Percentiles rank a stretch among this genome's conserved stretches.
These are phyloP conservation scores for Globisporangium middletonii DNA, from an alignment of 352 stramenopile species.

Conservation along the genomic window DNA sequence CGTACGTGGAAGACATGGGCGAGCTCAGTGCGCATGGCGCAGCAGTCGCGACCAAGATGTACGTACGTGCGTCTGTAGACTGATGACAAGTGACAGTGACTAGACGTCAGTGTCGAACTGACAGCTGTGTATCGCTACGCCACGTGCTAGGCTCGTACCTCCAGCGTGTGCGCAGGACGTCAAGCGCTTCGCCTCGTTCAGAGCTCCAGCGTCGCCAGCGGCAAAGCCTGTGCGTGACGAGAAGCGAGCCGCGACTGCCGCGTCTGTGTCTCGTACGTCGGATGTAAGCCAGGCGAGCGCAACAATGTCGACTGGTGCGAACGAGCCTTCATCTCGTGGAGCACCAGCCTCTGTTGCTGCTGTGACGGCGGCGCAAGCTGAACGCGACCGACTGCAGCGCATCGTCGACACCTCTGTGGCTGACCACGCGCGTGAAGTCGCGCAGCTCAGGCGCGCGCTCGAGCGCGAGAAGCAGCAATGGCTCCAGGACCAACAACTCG, in stretches of 20 bases:
- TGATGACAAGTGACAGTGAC: not conserved
- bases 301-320: too few relatives aligned
- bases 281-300: too few relatives aligned
- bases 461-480: constrained; percentile 30
- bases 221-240: not conserved
- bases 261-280: too few relatives aligned
- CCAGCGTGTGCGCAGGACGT: not conserved
- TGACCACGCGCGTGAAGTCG: constrained; percentile 10
- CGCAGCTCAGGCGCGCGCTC: constrained; percentile 25
- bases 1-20: constrained; percentile 34
- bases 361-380: not conserved
- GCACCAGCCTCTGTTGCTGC: not conserved
- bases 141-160: constrained; percentile 1
- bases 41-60: constrained; percentile 3
- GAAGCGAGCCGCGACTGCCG: not conserved
- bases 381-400: not conserved
- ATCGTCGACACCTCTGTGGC: not conserved
- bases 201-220: not conserved
- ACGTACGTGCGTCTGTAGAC: not conserved
- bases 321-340: too few relatives aligned
- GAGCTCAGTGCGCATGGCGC: constrained; percentile 10
- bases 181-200: constrained; percentile 6
- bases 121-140: not conserved
- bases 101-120: not conserved
- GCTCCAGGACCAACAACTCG: constrained; percentile 40